These are phyloP conservation scores for Telopea speciosissima DNA, from an alignment of 177 flowering plant species.

Conservation along the genomic window DNA sequence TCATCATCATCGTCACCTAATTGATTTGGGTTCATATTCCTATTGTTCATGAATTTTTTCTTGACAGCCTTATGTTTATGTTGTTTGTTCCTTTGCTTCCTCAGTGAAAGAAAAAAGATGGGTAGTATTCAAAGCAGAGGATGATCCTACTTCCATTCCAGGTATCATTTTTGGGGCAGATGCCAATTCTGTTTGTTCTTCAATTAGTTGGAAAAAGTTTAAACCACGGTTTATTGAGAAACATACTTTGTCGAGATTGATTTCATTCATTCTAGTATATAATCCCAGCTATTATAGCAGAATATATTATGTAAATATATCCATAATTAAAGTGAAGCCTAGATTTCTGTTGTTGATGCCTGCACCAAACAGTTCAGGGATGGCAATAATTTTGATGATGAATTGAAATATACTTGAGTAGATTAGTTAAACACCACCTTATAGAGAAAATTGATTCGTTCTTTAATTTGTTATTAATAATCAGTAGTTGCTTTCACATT, in stretches of 20 bases:
- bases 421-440: neutral
- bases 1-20: too few species aligned
- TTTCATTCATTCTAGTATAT: neutral
- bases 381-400: neutral
- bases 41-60: neutral
- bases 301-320: neutral
- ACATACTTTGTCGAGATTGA: neutral
- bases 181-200: neutral
- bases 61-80: neutral
- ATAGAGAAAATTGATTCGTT: neutral
- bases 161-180: slow-evolving; percentile 36
- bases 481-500: too few species aligned
- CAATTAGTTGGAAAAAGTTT: neutral
- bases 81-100: slow-evolving; percentile 7
- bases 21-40: neutral
- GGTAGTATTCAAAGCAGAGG: slow-evolving; percentile 80
- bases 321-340: neutral
- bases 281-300: neutral
- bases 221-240: neutral
- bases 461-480: slow-evolving; percentile 8
- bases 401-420: neutral
- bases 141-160: slow-evolving; percentile 79
- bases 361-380: neutral
- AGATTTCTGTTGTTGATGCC: neutral
- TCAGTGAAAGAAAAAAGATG: slow-evolving; percentile 91